Evolutionary conservation across 2,329 filamentous ascomycete genomes (phyloP).

Genomic region (Curvularia sp.): DNA sequence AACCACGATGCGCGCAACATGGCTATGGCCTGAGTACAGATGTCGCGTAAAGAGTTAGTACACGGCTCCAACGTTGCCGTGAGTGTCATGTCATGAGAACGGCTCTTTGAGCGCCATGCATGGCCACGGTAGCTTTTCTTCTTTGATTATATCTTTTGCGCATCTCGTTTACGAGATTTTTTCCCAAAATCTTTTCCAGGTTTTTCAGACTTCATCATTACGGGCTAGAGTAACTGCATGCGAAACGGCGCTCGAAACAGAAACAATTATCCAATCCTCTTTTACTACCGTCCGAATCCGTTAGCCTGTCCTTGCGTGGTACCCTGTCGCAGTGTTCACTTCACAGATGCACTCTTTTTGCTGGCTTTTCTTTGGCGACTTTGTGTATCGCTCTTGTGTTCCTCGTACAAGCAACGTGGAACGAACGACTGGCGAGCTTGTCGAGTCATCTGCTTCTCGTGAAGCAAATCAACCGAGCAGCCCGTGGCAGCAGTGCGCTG

Average conservation of each 20-base stretch:
- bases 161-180: constrained; percentile 9
- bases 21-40: constrained; percentile 6
- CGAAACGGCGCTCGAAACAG: constrained; percentile 35
- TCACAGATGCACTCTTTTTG: neutral
- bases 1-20: constrained; percentile 15
- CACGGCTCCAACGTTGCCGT: constrained; percentile 12
- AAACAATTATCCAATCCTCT: constrained; percentile 34
- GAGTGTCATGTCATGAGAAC: constrained; percentile 11
- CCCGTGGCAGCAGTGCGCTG: constrained; percentile 4
- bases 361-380: constrained; percentile 6
- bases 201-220: constrained; percentile 16
- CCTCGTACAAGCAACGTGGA: constrained; percentile 37
- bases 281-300: neutral
- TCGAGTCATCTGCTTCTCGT: constrained; percentile 25
- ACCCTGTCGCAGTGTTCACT: constrained; percentile 1
- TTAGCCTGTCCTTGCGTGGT: neutral
- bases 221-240: constrained; percentile 40
- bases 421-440: constrained; percentile 30
- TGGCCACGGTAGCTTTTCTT: constrained; percentile 14
- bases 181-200: neutral
- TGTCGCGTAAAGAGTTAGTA: constrained; percentile 15
- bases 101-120: constrained; percentile 13
- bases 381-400: constrained; percentile 13
- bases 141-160: constrained; percentile 12
- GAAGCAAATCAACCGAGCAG: constrained; percentile 5